Evolutionary conservation across 2,329 filamentous ascomycete genomes (phyloP).

Genomic region (Sporothrix schenckii): DNA sequence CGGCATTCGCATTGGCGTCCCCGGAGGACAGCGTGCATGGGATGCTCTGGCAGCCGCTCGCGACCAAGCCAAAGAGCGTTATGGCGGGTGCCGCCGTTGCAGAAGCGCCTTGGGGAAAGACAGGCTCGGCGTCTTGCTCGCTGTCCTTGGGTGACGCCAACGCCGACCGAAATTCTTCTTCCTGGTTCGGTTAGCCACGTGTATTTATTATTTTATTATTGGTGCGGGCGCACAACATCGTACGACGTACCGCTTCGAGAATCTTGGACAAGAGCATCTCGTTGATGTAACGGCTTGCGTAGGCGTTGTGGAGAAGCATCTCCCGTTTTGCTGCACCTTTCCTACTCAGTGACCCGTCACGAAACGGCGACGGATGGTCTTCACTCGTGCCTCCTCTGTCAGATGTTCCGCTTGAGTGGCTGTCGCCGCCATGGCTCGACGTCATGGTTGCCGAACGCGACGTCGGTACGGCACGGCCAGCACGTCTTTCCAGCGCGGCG

Average conservation of each 20-base stretch:
- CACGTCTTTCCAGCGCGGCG: neutral
- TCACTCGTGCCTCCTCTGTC: neutral
- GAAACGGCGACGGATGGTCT: neutral
- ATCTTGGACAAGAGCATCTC: constrained; percentile 38
- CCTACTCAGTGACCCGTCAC: constrained; percentile 22
- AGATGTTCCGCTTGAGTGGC: neutral
- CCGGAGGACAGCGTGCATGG: neutral
- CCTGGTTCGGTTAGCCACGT: constrained; percentile 1
- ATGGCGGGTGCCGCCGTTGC: constrained; percentile 20
- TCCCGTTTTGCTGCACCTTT: constrained; percentile 29
- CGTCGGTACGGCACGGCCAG: neutral
- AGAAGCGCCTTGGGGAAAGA: neutral
- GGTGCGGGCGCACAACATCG: neutral
- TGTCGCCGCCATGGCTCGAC: neutral
- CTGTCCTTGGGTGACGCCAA: constrained; percentile 30
- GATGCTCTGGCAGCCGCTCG: neutral
- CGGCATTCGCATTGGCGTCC: neutral
- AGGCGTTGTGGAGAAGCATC: constrained; percentile 34
- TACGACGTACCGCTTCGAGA: constrained; percentile 33
- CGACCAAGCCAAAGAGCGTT: constrained; percentile 31
- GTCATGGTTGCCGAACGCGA: neutral
- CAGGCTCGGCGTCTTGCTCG: constrained; percentile 18
- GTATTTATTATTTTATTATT: too few relatives aligned
- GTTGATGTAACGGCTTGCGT: constrained; percentile 38
- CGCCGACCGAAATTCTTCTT: constrained; percentile 36